These are phyloP conservation scores for Kwoniella mangroviensis DNA, from an alignment of 768 basidiomycete genomes.

Conservation along the genomic window DNA sequence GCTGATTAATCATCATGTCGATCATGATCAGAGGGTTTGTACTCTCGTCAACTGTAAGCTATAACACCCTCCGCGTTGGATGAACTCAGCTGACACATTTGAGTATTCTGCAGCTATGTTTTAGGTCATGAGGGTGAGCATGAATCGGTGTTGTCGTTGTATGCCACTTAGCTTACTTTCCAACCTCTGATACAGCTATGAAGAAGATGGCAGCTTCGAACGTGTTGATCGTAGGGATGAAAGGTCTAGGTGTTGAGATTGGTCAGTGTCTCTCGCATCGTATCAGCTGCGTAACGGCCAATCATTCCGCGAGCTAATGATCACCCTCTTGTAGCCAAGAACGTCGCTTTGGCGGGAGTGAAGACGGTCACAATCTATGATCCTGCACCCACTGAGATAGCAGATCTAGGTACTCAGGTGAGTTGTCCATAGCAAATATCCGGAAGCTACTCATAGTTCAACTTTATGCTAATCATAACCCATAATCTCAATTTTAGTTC, in stretches of 20 bases:
- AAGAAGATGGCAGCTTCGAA: slow-evolving; percentile 97
- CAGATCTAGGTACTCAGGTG: slow-evolving; percentile 91
- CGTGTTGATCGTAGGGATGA: slow-evolving; percentile 87
- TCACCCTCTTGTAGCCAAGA: slow-evolving; percentile 71
- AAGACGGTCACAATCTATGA: slow-evolving; percentile 96
- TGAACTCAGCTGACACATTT: slow-evolving; percentile 20
- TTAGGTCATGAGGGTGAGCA: slow-evolving; percentile 88
- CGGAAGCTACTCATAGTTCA: slow-evolving; percentile 8
- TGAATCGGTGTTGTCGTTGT: not conserved
- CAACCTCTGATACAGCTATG: slow-evolving; percentile 72
- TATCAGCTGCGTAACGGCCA: not conserved
- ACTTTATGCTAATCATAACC: not conserved
- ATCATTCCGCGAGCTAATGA: not conserved
- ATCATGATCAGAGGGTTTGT: slow-evolving; percentile 47
- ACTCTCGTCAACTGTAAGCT: slow-evolving; percentile 56
- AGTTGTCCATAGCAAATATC: slow-evolving; percentile 1
- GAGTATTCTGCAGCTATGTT: slow-evolving; percentile 67
- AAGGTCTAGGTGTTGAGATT: slow-evolving; percentile 93
- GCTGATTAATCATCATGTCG: slow-evolving; percentile 21
- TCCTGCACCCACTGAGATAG: slow-evolving; percentile 81
- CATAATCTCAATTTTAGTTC: slow-evolving; percentile 65
- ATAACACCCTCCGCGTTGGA: not conserved
- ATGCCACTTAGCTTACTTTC: slow-evolving; percentile 15
- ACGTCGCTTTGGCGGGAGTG: slow-evolving; percentile 91
- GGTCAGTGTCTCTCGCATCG: slow-evolving; percentile 63